These are phyloP conservation scores for Bidens hawaiensis DNA, from an alignment of 140 eudicot genomes.

Conservation along the genomic window DNA sequence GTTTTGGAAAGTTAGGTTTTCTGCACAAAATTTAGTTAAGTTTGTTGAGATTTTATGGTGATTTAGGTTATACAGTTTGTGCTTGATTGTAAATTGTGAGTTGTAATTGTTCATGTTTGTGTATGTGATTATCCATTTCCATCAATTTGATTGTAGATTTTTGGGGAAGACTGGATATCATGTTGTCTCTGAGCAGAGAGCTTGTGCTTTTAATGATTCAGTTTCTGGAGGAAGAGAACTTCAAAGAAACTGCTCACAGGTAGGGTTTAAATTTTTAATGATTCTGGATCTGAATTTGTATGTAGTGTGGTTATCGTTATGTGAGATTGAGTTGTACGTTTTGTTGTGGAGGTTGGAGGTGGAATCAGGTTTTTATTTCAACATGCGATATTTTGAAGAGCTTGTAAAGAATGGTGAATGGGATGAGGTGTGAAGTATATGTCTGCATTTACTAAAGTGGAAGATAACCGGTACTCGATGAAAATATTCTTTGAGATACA, in stretches of 20 bases:
- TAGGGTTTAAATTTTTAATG: slow-evolving; percentile 34
- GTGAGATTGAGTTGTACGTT: slow-evolving; percentile 19
- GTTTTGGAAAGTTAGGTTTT: no score
- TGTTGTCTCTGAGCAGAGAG: slow-evolving; percentile 53
- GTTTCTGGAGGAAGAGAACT: slow-evolving; percentile 60
- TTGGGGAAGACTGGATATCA: slow-evolving; percentile 28
- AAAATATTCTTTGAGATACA: slow-evolving; percentile 78
- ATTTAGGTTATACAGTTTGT: slow-evolving; percentile 10
- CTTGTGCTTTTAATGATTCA: slow-evolving; percentile 57
- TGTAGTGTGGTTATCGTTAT: background rate
- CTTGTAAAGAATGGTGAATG: slow-evolving; percentile 71
- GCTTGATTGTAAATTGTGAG: no score
- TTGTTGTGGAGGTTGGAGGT: slow-evolving; percentile 63
- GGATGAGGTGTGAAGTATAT: slow-evolving; percentile 76
- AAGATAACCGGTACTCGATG: slow-evolving; percentile 80
- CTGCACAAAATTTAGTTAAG: background rate
- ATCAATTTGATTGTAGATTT: slow-evolving; percentile 19
- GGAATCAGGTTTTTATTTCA: slow-evolving; percentile 76
- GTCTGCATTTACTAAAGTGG: slow-evolving; percentile 75
- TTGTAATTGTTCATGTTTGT: slow-evolving; percentile 7
- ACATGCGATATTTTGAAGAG: slow-evolving; percentile 74
- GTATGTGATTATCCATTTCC: slow-evolving; percentile 1
- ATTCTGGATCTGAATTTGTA: background rate
- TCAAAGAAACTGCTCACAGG: slow-evolving; percentile 51
- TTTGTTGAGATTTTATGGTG: background rate